These are phyloP conservation scores for Misopates orontium DNA, from an alignment of 257 asterid species.

Conservation along the genomic window DNA sequence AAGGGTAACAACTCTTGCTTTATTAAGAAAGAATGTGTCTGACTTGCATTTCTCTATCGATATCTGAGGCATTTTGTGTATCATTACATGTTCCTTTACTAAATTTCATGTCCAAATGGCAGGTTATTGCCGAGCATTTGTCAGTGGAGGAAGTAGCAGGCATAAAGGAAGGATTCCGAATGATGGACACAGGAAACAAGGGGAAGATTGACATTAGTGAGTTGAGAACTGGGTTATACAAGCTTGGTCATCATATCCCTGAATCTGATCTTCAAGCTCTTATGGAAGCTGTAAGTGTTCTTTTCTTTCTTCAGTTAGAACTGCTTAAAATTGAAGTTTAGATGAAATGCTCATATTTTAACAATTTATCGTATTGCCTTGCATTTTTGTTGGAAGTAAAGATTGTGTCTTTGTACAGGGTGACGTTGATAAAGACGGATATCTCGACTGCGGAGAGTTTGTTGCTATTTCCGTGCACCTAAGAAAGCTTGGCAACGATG, in stretches of 20 bases:
- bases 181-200: conserved; percentile 53
- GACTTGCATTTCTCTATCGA: background rate
- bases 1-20: conserved; percentile 38
- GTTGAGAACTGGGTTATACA: conserved; percentile 51
- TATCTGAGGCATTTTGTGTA: background rate
- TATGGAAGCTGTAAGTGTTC: conserved; percentile 62
- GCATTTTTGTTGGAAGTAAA: background rate
- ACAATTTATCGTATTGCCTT: background rate
- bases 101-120: conserved; percentile 17
- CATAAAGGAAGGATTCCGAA: conserved; percentile 48
- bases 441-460: conserved; percentile 74
- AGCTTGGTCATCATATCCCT: conserved; percentile 61
- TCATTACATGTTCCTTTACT: conserved; percentile 1
- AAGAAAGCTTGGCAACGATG: conserved; percentile 70
- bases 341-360: no score
- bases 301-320: background rate
- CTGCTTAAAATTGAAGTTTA: background rate
- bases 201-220: conserved; percentile 56
- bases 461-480: conserved; percentile 86
- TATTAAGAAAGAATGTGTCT: background rate
- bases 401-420: conserved; percentile 48
- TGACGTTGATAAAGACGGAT: conserved; percentile 81
- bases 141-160: conserved; percentile 63
- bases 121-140: conserved; percentile 64
- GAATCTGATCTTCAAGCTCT: conserved; percentile 52